Conservation (phyloP, 495 filamentous ascomycete genomes). For the Xylaria curta region DNA sequence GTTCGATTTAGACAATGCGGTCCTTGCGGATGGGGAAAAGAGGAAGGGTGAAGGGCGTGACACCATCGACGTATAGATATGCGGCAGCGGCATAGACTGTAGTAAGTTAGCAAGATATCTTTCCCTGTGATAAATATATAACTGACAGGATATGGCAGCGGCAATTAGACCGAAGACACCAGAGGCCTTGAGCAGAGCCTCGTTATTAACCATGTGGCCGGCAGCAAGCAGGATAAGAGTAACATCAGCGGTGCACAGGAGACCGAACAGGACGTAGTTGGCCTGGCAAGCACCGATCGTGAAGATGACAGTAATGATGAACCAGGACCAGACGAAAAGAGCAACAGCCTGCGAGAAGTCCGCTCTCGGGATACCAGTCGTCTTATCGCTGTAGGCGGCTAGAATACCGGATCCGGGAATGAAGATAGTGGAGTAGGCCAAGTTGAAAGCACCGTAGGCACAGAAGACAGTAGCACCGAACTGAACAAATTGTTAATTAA, state of each 20-base stretch:
- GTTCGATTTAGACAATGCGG: conserved; percentile 24
- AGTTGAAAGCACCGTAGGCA: conserved; percentile 47
- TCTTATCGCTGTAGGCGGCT: conserved; percentile 40
- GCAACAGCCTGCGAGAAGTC: conserved; percentile 45
- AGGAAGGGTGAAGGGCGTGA: conserved; percentile 28
- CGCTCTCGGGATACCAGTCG: conserved; percentile 30
- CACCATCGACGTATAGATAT: conserved; percentile 30
- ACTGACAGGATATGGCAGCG: conserved; percentile 42
- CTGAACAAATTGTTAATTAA: conserved; percentile 9
- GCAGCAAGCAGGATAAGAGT: conserved; percentile 40
- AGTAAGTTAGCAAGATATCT: conserved; percentile 5
- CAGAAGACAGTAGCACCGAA: conserved; percentile 48
- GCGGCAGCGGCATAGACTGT: conserved; percentile 27
- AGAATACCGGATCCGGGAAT: conserved; percentile 46
- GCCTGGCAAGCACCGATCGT: conserved; percentile 43
- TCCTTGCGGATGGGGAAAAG: conserved; percentile 33
- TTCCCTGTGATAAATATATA: background rate
- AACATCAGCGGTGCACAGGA: conserved; percentile 39
- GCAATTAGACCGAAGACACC: conserved; percentile 41
- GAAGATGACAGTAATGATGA: conserved; percentile 48
- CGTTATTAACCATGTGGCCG: conserved; percentile 39
- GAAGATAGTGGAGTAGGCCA: conserved; percentile 47
- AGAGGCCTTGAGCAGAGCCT: conserved; percentile 32
- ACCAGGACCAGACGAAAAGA: conserved; percentile 48
- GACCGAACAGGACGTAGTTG: conserved; percentile 40